Evolutionary conservation across 2,329 filamentous ascomycete genomes (phyloP).

Genomic region (Colletotrichum neosansevieriae): DNA sequence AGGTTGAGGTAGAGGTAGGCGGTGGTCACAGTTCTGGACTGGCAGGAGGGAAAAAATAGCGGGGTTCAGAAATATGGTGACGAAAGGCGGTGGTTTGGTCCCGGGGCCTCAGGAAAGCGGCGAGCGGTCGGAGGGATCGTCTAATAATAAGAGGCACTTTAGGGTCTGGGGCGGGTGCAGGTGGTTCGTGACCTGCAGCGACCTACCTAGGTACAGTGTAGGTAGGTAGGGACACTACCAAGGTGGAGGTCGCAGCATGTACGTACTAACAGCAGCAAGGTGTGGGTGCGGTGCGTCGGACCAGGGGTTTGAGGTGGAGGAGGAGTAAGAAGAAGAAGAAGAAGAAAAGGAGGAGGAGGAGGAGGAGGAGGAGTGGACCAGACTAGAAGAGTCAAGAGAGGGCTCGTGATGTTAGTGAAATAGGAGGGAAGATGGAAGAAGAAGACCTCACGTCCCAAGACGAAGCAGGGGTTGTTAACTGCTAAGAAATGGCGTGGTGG

Average conservation of each 20-base stretch:
- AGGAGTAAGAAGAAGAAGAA: not conserved
- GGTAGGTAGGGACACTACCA: not conserved
- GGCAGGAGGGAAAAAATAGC: constrained; percentile 28
- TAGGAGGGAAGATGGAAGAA: constrained; percentile 22
- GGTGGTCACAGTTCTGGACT: constrained; percentile 19
- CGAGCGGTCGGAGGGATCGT: not conserved
- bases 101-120: constrained; percentile 18
- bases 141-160: no score
- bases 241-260: no score
- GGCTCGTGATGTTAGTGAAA: constrained; percentile 39
- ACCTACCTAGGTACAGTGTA: no score
- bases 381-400: not conserved
- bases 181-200: constrained; percentile 39
- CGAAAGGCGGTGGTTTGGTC: constrained; percentile 22
- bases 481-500: not conserved
- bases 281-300: constrained; percentile 24
- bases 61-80: constrained; percentile 38
- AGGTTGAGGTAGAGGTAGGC: no score
- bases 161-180: not conserved
- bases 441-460: not conserved
- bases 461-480: no score
- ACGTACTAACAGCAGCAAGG: not conserved
- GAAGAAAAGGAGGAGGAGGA: constrained; percentile 7
- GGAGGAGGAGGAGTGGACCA: not conserved
- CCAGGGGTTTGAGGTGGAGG: constrained; percentile 2